Evolutionary conservation across 345 rosid species (phyloP), one percentile per base, ranked within the genome.

Genomic region (Gossypium australe): DNA sequence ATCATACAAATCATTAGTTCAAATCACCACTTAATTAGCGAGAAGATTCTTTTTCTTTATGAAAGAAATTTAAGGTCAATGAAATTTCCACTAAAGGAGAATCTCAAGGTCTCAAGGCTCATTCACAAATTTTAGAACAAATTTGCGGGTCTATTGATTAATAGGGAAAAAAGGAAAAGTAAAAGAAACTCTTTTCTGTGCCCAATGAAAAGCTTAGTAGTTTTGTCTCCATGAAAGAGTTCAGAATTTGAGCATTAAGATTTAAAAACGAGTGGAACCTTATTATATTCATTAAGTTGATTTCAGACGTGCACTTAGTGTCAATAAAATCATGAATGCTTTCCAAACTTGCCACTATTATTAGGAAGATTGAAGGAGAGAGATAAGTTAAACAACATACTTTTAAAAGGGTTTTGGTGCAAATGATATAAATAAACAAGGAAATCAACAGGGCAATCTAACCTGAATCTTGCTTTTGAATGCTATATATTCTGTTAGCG

Each of bases 201-300:
- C 73, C 71, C 18, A 58, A 67, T 68, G 47, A 68, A 80, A 78
- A 69, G 77, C 79, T 63, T 67, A 41, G n/a, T 55, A 11, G 14
- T 11, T 57, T 34, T 77, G 82, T 78, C 81, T 71, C 82, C 83
- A 79, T 49, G n/a, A 70, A 70, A 20, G 80, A 74, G 66, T 51
- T 82, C 79, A 75, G 10, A 51, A 66, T 25, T 78, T 43, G 64
- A 73, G 63, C 76, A 34, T 67, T 80, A 24, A 69, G 52, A 67
- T 71, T 59, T 57, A 69, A 34, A 68, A 25, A 10, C 72, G 14
- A 68, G 58, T 49, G 16, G 22, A 68, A 25, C 24, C 44, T 48
- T 48, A 25, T 68, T 25, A 22, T 22, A 47, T 47, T 67, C 48
- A 70, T 20, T 63, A 44, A 24, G 24, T 44, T 59, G 56, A 14